Base-by-base conservation (phyloP, 257 asterid species). In the Nicotiana undulata region DNA sequence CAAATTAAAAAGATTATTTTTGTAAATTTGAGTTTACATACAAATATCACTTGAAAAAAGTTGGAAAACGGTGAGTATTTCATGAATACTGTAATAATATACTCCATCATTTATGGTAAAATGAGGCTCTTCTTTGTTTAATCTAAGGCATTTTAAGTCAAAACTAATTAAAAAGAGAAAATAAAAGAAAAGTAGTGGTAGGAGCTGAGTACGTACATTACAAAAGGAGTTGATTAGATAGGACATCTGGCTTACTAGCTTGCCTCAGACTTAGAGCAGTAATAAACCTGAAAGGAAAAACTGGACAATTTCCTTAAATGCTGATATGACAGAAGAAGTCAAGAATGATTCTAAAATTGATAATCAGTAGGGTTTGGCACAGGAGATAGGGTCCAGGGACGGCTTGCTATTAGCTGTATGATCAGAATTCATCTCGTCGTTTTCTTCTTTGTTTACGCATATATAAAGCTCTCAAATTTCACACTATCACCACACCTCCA, bases 321-420 rank as follows among this genome's bases (percentile, higher is more conserved):
- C 28, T 34, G 74, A 40, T 20, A 59, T 29, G 60, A 34, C 46
- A 22, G 24, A 55, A 64, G 49, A 84, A 80, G 24, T n/a, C 17
- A 15, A 24, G 17, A 64, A 53, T 81, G 24, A 76, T 65, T 53
- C 9, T 56, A n/a, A 18, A 2, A 70, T 76, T 74, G 82, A 68
- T 83, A 51, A 82, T 85, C 77, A 77, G 81, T 84, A 81, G 85
- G 52, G 77, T 72, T 70, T 55, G 67, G 65, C 75, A 76, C 40
- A 81, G 32, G 32, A 49, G 58, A 70, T 83, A 46, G 89, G 97
- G 96, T 88, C 96, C 96, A 82, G 55, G 80, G 88, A 84, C 89
- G 86, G 92, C 93, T 86, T 81, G 58, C 84, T 67, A 87, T 89
- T 90, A 90, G 97, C 97, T 90, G 92, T 90, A 86, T 77, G 26